Evolutionary conservation across 2,329 filamentous ascomycete genomes (phyloP).

Genomic region (Arthrobotrys sphaeroides): DNA sequence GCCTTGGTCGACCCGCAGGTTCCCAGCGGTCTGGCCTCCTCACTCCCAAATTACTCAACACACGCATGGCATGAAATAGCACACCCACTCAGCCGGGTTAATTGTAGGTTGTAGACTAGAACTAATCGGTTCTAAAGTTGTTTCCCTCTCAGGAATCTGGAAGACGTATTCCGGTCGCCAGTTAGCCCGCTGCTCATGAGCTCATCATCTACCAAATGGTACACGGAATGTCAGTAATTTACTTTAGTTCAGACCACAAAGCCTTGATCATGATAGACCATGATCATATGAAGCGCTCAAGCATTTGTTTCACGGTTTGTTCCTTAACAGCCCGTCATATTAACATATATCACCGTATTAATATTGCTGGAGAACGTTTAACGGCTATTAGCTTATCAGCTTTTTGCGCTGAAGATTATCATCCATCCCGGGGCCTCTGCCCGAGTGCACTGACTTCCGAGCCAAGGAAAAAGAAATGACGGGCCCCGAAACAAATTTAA

Average conservation of each 20-base stretch:
- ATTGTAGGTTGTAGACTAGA: constrained; percentile 33
- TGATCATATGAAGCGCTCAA: constrained; percentile 36
- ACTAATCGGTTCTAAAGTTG: constrained; percentile 10
- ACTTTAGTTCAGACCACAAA: constrained; percentile 25
- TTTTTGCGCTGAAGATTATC: constrained; percentile 3
- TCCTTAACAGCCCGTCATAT: constrained; percentile 50
- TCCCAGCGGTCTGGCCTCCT: constrained; percentile 38
- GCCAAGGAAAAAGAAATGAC: constrained; percentile 9
- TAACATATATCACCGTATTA: constrained; percentile 22
- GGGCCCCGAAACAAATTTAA: constrained; percentile 28
- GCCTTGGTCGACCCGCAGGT: constrained; percentile 32
- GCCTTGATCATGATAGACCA: constrained; percentile 16
- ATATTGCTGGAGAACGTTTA: constrained; percentile 31
- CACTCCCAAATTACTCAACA: constrained; percentile 52
- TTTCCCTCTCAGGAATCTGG: constrained; percentile 5
- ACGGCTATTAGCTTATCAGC: constrained; percentile 52
- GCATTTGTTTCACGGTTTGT: constrained; percentile 39
- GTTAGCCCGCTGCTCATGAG: constrained; percentile 22
- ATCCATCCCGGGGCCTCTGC: background rate
- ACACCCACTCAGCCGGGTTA: constrained; percentile 45
- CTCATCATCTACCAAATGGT: constrained; percentile 30
- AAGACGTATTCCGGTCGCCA: constrained; percentile 2
- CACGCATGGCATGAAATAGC: constrained; percentile 34
- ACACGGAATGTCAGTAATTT: constrained; percentile 37
- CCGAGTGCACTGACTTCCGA: constrained; percentile 21